Percentiles rank a stretch among this genome's conserved stretches.
phyloP scores from a whole-genome alignment of 495 filamentous ascomycete genomes.

The Penicillium verhagenii region DNA sequence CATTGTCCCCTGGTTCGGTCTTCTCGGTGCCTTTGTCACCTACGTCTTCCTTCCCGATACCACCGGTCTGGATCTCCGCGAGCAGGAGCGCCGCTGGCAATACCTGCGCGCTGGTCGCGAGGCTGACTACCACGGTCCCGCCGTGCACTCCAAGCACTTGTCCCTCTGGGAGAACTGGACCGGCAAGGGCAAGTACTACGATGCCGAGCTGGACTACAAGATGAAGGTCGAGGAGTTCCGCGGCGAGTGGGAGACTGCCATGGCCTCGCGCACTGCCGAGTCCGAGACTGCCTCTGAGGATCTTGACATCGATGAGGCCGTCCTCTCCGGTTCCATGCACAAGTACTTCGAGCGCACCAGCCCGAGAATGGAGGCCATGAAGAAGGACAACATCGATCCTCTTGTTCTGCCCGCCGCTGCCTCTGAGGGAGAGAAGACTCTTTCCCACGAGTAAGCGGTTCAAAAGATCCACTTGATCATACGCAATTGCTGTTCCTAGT shows the following conservation, averaged over 20 bases:
- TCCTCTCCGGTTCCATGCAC: constrained; percentile 41
- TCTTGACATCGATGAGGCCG: constrained; percentile 33
- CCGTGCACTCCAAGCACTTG: constrained; percentile 79
- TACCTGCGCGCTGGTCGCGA: constrained; percentile 73
- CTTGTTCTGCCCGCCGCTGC: constrained; percentile 16
- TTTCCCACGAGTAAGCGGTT: constrained; percentile 13
- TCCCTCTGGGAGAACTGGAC: constrained; percentile 64
- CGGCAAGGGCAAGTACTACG: constrained; percentile 72
- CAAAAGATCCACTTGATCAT: neutral
- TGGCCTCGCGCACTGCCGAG: constrained; percentile 43
- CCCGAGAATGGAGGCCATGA: constrained; percentile 42
- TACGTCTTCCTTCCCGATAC: constrained; percentile 83
- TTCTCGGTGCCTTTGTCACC: constrained; percentile 75
- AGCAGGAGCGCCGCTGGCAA: constrained; percentile 83
- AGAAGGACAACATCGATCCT: constrained; percentile 23
- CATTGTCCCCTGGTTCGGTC: constrained; percentile 88
- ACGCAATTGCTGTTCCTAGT: neutral
- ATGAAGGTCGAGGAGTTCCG: constrained; percentile 77
- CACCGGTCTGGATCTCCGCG: constrained; percentile 86
- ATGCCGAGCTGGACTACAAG: constrained; percentile 72
- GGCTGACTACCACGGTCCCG: constrained; percentile 81
- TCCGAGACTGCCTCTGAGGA: constrained; percentile 26
- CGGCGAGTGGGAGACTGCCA: constrained; percentile 57
- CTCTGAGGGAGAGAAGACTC: constrained; percentile 15
- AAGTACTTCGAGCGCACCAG: constrained; percentile 47